Conservation (phyloP, 73 alveolate species). For the Effrenium voratum region DNA sequence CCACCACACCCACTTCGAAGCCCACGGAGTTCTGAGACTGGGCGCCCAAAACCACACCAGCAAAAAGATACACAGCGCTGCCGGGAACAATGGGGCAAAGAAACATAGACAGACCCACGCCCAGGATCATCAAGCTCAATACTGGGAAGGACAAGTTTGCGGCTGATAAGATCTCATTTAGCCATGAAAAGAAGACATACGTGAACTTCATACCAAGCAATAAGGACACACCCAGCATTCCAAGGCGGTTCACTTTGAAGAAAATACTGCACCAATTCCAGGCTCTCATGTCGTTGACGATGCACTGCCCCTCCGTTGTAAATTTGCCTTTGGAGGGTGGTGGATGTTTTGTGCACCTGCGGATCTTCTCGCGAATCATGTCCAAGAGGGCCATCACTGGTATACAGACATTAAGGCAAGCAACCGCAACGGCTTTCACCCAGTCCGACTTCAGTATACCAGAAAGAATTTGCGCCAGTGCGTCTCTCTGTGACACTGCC, state of each 20-base stretch:
- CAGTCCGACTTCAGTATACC: constrained; percentile 63
- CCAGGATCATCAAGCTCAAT: constrained; percentile 56
- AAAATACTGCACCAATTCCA: constrained; percentile 89
- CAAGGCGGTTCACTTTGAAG: constrained; percentile 47
- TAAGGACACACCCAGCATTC: constrained; percentile 27
- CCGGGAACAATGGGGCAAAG: constrained; percentile 84
- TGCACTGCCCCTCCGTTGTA: constrained; percentile 63
- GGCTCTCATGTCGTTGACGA: background rate
- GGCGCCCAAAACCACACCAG: constrained; percentile 74
- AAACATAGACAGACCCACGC: constrained; percentile 53
- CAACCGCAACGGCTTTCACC: constrained; percentile 69
- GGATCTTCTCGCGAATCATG: constrained; percentile 32
- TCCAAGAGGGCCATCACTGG: constrained; percentile 47
- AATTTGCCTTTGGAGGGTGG: background rate
- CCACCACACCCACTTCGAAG: constrained; percentile 21
- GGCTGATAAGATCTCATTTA: constrained; percentile 58
- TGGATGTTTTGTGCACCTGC: constrained; percentile 28
- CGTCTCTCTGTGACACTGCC: background rate
- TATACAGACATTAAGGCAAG: constrained; percentile 44
- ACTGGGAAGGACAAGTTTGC: constrained; percentile 18
- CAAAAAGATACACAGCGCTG: constrained; percentile 69
- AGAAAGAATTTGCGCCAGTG: constrained; percentile 18
- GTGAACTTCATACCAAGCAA: constrained; percentile 85
- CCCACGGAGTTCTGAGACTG: constrained; percentile 82
- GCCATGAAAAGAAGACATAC: constrained; percentile 79